Conservation (phyloP, 2,329 filamentous ascomycete genomes). For the Xylaria sp. region DNA sequence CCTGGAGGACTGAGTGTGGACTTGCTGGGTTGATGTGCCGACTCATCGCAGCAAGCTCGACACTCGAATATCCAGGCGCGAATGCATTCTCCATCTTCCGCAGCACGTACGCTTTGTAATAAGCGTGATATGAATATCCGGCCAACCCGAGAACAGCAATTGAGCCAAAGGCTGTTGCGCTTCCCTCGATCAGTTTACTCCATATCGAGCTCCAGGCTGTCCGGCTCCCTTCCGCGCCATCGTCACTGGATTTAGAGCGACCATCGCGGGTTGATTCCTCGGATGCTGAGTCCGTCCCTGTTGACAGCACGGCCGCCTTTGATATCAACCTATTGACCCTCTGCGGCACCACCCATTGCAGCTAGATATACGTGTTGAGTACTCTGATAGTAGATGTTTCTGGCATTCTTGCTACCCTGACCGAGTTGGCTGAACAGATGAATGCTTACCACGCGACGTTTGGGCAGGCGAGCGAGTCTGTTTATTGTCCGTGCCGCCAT, state of each 20-base stretch:
- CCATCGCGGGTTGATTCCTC: constrained; percentile 4
- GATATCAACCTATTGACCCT: neutral
- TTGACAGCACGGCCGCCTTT: neutral
- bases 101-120: constrained; percentile 64
- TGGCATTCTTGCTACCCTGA: neutral
- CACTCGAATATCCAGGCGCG: constrained; percentile 59
- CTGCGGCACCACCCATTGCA: constrained; percentile 3
- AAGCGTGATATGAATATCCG: constrained; percentile 33
- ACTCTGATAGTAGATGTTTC: neutral
- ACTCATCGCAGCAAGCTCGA: constrained; percentile 50
- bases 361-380: constrained; percentile 1
- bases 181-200: constrained; percentile 29
- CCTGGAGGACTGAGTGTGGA: constrained; percentile 14
- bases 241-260: neutral
- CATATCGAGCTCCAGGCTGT: constrained; percentile 8
- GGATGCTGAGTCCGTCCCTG: constrained; percentile 1
- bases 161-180: constrained; percentile 29
- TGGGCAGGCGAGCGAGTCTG: constrained; percentile 13
- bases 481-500: constrained; percentile 14
- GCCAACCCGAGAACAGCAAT: constrained; percentile 28
- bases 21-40: constrained; percentile 25
- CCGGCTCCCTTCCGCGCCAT: neutral
- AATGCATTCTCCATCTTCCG: constrained; percentile 70
- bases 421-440: neutral
- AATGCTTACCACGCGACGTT: constrained; percentile 13